Base-by-base conservation (phyloP, 495 filamentous ascomycete genomes). In the Achaetomiella virescens region DNA sequence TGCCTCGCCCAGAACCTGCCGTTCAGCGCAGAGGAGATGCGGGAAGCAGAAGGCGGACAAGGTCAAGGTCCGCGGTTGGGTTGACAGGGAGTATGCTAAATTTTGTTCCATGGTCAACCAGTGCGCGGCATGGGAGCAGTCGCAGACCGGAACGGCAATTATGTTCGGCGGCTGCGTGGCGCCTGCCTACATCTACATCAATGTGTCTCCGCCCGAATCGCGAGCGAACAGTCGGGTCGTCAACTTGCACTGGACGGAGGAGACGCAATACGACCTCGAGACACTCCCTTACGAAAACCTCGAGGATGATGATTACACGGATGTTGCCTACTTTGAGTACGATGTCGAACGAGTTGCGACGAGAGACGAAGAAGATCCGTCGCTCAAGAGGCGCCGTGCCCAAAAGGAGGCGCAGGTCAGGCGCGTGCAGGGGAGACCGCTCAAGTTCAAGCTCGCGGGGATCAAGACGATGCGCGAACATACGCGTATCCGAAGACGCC, bases 281-380 rank as follows among this genome's bases (percentile, higher is more conserved):
- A 75, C 70, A n/a, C 52, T 79, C 12, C 72, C 76, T 1, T 74
- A 78, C 35, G 69, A 72, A 22, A 62, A 66, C 2, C 52, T 70
- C 29, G 59, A 66, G 10, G 58, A 64, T n/a, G 61, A 61, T 17
- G 63, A 63, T 11, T 60, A 61, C 15, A 55, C 57, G n/a, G 57
- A 58, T 25, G 45, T 58, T 15, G 36, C 50, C n/a, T 60, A 49
- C 22, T 35, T 50, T 1, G 55, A 55, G 0, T 46, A 54, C 27
- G 8, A 7, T 14, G 35, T 42, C 14, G 58, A 48, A 27, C 49
- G 45, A 36, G 6, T 20, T 10, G n/a, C 5, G 2, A 42, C 31
- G 15, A 53, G 6, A 14, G 27, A 22, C 0, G 36, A 50, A 0
- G 36, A 12, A 6, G 54, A 50, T 4, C 24, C 20, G 12, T 38